Percentiles rank a stretch among this genome's conserved stretches.
These are phyloP conservation scores for Eucalyptus sideroxylon DNA, from an alignment of 345 rosid species.

Conservation along the genomic window DNA sequence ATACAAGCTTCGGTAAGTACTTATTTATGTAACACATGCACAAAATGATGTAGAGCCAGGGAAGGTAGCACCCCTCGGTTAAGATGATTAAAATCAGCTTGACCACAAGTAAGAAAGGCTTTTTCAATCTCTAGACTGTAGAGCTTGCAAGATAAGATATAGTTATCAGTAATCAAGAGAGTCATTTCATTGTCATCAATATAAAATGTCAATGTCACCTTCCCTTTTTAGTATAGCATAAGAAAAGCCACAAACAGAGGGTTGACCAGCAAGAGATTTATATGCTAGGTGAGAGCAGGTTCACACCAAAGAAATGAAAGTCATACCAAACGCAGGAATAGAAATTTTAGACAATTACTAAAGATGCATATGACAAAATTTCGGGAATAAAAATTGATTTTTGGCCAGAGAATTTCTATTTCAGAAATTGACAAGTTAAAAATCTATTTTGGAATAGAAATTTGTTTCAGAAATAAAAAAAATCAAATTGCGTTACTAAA, in stretches of 20 bases:
- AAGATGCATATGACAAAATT: too few species aligned
- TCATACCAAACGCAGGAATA: too few species aligned
- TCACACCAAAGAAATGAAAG: too few species aligned
- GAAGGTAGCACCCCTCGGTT: not conserved
- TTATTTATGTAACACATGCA: not conserved
- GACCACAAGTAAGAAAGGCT: not conserved
- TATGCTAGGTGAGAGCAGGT: not conserved
- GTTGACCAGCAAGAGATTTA: not conserved
- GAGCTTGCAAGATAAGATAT: not conserved
- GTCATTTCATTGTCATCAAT: not conserved
- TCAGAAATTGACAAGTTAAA: too few species aligned
- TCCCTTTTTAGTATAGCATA: not conserved
- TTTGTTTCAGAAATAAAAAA: too few species aligned
- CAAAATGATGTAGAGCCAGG: not conserved
- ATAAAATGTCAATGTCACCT: not conserved
- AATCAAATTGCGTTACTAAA: too few species aligned
- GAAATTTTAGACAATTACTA: too few species aligned
- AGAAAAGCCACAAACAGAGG: not conserved
- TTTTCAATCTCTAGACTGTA: not conserved
- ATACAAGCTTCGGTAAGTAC: not conserved
- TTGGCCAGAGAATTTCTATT: accelerated
- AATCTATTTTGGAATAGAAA: too few species aligned
- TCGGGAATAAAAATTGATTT: too few species aligned
- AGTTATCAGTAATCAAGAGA: not conserved
- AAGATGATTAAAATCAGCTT: not conserved